Conservation (phyloP, 331 rosid species). For the Telfairia occidentalis region DNA sequence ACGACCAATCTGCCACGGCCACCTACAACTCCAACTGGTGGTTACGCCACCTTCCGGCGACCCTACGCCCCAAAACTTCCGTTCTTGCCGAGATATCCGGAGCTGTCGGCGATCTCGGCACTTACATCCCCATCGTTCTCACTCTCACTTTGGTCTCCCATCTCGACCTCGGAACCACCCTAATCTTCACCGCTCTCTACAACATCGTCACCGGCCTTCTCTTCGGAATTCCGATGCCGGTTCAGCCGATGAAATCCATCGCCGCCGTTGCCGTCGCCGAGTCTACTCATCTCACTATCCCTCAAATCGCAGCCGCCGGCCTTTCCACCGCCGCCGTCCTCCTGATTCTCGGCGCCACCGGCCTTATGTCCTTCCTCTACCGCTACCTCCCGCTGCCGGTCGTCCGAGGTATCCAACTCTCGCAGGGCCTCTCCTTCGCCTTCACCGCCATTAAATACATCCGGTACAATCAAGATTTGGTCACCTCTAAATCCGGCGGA, state of each 20-base stretch:
- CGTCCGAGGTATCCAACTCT: slow-evolving; percentile 84
- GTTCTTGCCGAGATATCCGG: slow-evolving; percentile 52
- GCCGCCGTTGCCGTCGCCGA: slow-evolving; percentile 76
- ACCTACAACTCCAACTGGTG: too few relatives aligned
- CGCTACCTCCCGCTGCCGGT: slow-evolving; percentile 70
- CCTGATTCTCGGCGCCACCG: slow-evolving; percentile 45
- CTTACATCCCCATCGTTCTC: slow-evolving; percentile 65
- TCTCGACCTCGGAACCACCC: slow-evolving; percentile 57
- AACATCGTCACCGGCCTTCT: slow-evolving; percentile 62
- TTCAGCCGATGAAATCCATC: slow-evolving; percentile 89
- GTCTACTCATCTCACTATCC: slow-evolving; percentile 48
- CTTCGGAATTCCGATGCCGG: slow-evolving; percentile 84
- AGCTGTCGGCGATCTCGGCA: slow-evolving; percentile 69
- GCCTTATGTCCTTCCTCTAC: slow-evolving; percentile 70
- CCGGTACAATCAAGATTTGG: slow-evolving; percentile 45
- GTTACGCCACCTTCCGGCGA: slow-evolving; percentile 22
- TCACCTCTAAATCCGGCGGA: slow-evolving; percentile 31
- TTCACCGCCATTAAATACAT: slow-evolving; percentile 67
- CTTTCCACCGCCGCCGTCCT: slow-evolving; percentile 64
- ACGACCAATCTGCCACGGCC: slow-evolving; percentile 1
- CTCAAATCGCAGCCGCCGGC: slow-evolving; percentile 70
- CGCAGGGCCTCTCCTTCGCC: slow-evolving; percentile 71
- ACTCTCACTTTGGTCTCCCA: slow-evolving; percentile 51
- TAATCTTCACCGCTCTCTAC: slow-evolving; percentile 63
- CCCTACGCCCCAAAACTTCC: slow-evolving; percentile 36